Evolutionary conservation across 306 rosid species (phyloP), one percentile per base, ranked within the genome.

Genomic region (Medicago arabica): DNA sequence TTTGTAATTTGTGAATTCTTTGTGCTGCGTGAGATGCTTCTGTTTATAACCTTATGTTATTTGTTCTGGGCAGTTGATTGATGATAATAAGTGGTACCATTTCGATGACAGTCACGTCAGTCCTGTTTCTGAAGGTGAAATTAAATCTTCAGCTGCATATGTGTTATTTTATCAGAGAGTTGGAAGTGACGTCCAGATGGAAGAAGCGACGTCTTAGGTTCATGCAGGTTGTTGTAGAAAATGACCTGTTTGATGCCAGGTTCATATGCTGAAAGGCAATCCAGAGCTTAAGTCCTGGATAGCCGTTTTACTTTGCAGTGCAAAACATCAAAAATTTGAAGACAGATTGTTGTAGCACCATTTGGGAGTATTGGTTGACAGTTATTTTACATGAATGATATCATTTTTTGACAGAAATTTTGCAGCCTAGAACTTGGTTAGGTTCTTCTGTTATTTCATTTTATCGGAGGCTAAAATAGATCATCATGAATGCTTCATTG

Each of bases 31-130:
- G 40, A 47, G 71, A 72, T 80, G 63, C 54, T 60, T 66, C 43
- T 25, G 68, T 67, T 67, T 60, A 43, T 72, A 67, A 77, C 43
- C 43, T 25, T 18, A 46, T 18, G 43, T 28, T 41, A 49, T 72
- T 73, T 43, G 49, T 61, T 57, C 54, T 65, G 21, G 75, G 88
- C 97, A 96, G 99, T 84, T 96, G 88, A 85, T 96, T 55, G 88
- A 92, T 63, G 99, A 96, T 82, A 86, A 92, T 83, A 85, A 82
- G 75, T 96, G 98, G 99, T 96, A 91, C 83, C 97, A 96, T 87
- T 96, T 96, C 5, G 99, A 96, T 50, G 99, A 96, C 78, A 83
- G 97, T 85, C 96, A 87, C 19, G 96, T 96, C 72, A 83, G 87
- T 46, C 80, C 90, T 0, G 96, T 87, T 40, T 60, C 71, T 59